A percentile compares a stretch with the other conserved stretches of the same genome.
Conservation (phyloP, 2,329 filamentous ascomycete species). For the Claviceps sorghi region DNA sequence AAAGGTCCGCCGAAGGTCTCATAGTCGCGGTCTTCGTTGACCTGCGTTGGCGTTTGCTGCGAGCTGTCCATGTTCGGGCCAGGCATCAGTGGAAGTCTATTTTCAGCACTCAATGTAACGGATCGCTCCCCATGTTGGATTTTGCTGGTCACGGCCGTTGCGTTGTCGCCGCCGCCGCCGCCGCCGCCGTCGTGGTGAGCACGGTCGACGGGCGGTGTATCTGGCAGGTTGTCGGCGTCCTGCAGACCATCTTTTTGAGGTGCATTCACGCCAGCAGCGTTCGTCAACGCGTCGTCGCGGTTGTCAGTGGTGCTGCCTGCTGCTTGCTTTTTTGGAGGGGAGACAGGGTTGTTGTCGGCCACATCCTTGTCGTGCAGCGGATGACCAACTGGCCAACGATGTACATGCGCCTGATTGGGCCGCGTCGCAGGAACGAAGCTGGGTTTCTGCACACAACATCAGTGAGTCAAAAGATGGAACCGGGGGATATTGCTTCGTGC, state of each 20-base stretch:
- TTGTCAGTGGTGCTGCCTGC: not conserved
- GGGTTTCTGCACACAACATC: not conserved
- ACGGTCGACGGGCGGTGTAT: constrained; percentile 1
- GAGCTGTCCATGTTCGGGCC: constrained; percentile 27
- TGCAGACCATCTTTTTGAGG: not conserved
- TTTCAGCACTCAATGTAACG: not conserved
- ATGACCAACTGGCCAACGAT: not conserved
- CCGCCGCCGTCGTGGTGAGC: not conserved
- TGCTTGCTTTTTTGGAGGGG: constrained; percentile 3
- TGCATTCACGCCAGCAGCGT: not conserved
- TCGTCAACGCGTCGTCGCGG: constrained; percentile 2
- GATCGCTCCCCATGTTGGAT: constrained; percentile 9
- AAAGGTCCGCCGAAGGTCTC: constrained; percentile 24
- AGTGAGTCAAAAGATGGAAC: not conserved
- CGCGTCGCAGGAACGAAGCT: not conserved
- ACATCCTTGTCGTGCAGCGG: constrained; percentile 1
- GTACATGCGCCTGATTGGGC: not conserved
- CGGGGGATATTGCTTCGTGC: not conserved
- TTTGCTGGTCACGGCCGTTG: not conserved
- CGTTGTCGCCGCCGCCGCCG: not conserved
- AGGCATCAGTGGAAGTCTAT: not conserved
- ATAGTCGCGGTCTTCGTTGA: constrained; percentile 43
- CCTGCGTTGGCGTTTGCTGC: constrained; percentile 39
- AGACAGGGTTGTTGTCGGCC: constrained; percentile 1
- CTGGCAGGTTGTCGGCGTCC: constrained; percentile 1